Conservation (phyloP, 129 eudicot species). For the Artemisia tridentata region DNA sequence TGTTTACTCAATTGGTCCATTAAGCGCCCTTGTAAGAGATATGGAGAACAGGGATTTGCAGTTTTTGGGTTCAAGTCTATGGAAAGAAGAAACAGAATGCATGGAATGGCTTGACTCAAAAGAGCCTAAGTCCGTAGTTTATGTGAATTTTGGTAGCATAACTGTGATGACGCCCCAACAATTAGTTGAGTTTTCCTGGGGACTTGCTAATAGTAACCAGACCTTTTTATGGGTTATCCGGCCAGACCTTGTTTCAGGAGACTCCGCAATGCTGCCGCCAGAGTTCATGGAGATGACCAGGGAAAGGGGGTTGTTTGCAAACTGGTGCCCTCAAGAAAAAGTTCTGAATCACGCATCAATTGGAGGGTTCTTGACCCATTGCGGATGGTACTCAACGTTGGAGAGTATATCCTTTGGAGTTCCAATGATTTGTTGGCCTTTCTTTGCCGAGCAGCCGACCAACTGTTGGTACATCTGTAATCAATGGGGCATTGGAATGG, state of each 20-base stretch:
- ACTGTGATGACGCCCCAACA: slow-evolving; percentile 31
- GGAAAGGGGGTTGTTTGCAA: slow-evolving; percentile 21
- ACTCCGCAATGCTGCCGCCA: not conserved
- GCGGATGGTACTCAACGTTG: slow-evolving; percentile 26
- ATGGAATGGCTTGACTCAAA: slow-evolving; percentile 32
- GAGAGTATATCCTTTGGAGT: slow-evolving; percentile 32
- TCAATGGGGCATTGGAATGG: slow-evolving; percentile 34
- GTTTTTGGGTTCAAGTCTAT: slow-evolving; percentile 15
- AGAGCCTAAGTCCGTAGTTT: slow-evolving; percentile 27
- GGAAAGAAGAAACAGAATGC: slow-evolving; percentile 28
- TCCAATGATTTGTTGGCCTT: slow-evolving; percentile 38
- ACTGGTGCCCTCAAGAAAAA: slow-evolving; percentile 37
- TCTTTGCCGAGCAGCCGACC: slow-evolving; percentile 31
- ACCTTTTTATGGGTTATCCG: slow-evolving; percentile 36
- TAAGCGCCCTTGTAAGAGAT: not conserved
- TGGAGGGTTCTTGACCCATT: slow-evolving; percentile 34
- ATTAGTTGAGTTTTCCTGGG: slow-evolving; percentile 36
- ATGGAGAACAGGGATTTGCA: not conserved
- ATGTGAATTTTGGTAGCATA: slow-evolving; percentile 37
- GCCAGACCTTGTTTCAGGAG: slow-evolving; percentile 15
- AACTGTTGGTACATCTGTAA: slow-evolving; percentile 32
- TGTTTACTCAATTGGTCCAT: slow-evolving; percentile 23
- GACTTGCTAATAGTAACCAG: slow-evolving; percentile 31
- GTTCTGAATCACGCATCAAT: slow-evolving; percentile 30
- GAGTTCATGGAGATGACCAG: slow-evolving; percentile 24